phyloP scores from a whole-genome alignment of 345 rosid species.

The Aquilaria malaccensis region DNA sequence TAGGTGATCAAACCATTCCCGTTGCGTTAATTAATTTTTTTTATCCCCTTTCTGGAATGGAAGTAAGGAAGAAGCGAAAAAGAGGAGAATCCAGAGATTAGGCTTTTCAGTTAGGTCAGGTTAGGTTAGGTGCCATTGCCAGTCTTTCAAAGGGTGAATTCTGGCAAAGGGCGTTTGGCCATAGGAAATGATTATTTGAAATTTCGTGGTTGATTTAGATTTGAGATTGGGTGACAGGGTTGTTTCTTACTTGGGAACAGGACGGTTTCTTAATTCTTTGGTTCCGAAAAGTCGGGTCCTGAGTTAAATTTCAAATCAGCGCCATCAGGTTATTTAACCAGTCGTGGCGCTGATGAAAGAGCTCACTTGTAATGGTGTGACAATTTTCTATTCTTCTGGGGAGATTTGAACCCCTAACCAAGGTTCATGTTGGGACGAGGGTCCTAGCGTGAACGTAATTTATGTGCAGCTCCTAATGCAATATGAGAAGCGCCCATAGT shows the following conservation, averaged over 20 bases:
- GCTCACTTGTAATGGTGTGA: conserved; percentile 15
- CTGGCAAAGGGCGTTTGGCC: conserved; percentile 6
- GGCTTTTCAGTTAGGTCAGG: conserved; percentile 9
- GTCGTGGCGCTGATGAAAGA: conserved; percentile 21
- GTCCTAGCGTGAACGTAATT: conserved; percentile 11
- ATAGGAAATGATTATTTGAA: conserved; percentile 3
- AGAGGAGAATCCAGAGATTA: conserved; percentile 4
- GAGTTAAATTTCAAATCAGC: not conserved
- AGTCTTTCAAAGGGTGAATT: conserved; percentile 13
- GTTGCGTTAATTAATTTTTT: conserved; percentile 8
- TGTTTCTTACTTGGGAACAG: not conserved
- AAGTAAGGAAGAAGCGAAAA: conserved; percentile 7
- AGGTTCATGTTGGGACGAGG: conserved; percentile 18
- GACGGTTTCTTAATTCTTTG: not conserved
- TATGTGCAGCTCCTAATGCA: conserved; percentile 12
- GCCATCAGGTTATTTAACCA: conserved; percentile 30
- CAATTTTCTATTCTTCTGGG: conserved; percentile 1
- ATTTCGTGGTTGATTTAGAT: conserved; percentile 1
- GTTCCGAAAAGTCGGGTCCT: conserved; percentile 7
- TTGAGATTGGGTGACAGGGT: conserved; percentile 8
- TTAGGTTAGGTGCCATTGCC: conserved; percentile 11
- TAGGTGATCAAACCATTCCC: not conserved
- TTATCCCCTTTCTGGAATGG: not conserved
- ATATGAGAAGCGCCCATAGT: not conserved
- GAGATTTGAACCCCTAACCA: not conserved